Percentiles rank a stretch among this genome's conserved stretches.
Evolutionary conservation across 2,329 filamentous ascomycete species (phyloP).

Genomic region (Neofusicoccum ribis): DNA sequence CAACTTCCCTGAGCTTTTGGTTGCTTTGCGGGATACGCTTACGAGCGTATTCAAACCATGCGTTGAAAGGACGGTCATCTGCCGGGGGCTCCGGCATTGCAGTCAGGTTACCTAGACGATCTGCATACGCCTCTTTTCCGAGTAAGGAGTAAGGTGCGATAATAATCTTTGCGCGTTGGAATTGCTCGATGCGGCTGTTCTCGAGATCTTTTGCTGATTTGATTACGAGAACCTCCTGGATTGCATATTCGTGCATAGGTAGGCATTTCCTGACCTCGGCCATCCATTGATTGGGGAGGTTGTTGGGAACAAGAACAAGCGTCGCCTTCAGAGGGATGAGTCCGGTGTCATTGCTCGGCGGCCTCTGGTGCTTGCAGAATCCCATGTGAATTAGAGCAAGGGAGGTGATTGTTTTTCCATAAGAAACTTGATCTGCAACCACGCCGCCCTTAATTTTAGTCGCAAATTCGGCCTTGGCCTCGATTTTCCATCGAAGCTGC

Average conservation of each 20-base stretch:
- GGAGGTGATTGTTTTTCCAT: slow-evolving; percentile 65
- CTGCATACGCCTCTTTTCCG: slow-evolving; percentile 49
- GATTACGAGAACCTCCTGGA: slow-evolving; percentile 49
- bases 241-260: slow-evolving; percentile 28
- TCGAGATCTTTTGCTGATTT: slow-evolving; percentile 41
- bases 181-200: slow-evolving; percentile 43
- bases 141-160: slow-evolving; percentile 56
- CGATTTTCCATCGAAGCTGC: slow-evolving; percentile 56
- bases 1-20: slow-evolving; percentile 32
- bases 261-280: slow-evolving; percentile 56
- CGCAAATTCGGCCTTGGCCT: slow-evolving; percentile 51
- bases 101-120: slow-evolving; percentile 51
- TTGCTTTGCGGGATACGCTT: slow-evolving; percentile 46
- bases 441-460: slow-evolving; percentile 57
- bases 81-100: slow-evolving; percentile 44
- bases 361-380: slow-evolving; percentile 26
- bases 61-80: slow-evolving; percentile 51
- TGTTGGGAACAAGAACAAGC: slow-evolving; percentile 58
- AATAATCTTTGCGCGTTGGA: slow-evolving; percentile 55
- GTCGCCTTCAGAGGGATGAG: slow-evolving; percentile 56
- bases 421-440: slow-evolving; percentile 64
- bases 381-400: slow-evolving; percentile 57
- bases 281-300: slow-evolving; percentile 60
- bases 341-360: slow-evolving; percentile 24
- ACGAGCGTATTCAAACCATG: slow-evolving; percentile 54